A percentile compares a stretch with the other conserved stretches of the same genome.
Evolutionary conservation across 1,139 yeast genomes (phyloP).

Genomic region (Candida sanyaensis): DNA sequence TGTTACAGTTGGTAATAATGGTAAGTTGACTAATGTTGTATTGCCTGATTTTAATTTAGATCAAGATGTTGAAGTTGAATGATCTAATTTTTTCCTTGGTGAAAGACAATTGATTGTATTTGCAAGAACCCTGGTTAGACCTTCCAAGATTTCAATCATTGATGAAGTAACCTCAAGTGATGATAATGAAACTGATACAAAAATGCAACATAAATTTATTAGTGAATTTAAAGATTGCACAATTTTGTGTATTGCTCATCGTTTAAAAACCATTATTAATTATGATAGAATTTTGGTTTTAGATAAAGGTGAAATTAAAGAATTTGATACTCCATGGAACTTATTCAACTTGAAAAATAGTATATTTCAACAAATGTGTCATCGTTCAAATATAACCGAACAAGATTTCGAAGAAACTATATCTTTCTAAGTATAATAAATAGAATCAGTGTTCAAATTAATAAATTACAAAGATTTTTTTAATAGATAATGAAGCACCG

Average conservation of each 20-base stretch:
- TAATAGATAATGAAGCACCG: too few species aligned
- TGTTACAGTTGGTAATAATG: conserved; percentile 3
- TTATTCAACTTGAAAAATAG: conserved; percentile 21
- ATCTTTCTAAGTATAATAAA: not conserved
- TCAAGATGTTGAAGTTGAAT: conserved; percentile 41
- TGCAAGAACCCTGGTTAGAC: conserved; percentile 42
- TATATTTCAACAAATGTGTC: conserved; percentile 60
- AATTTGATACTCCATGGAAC: conserved; percentile 55
- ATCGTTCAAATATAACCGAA: conserved; percentile 46
- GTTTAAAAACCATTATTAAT: conserved; percentile 39
- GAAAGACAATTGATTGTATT: conserved; percentile 44
- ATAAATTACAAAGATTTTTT: too few species aligned
- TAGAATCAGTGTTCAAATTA: too few species aligned
- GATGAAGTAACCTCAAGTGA: conserved; percentile 48
- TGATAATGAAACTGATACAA: conserved; percentile 44
- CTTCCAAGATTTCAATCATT: conserved; percentile 36
- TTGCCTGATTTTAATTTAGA: conserved; percentile 43
- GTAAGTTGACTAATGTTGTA: conserved; percentile 10
- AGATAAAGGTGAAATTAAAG: conserved; percentile 57
- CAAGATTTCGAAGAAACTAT: conserved; percentile 21
- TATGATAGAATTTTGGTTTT: conserved; percentile 41
- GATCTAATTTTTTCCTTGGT: conserved; percentile 41
- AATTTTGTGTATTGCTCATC: conserved; percentile 43
- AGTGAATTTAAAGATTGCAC: conserved; percentile 38
- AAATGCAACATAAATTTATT: conserved; percentile 36